Evolutionary conservation across 2,329 filamentous ascomycete genomes (phyloP).

Genomic region (Ophiostoma pallidulum): DNA sequence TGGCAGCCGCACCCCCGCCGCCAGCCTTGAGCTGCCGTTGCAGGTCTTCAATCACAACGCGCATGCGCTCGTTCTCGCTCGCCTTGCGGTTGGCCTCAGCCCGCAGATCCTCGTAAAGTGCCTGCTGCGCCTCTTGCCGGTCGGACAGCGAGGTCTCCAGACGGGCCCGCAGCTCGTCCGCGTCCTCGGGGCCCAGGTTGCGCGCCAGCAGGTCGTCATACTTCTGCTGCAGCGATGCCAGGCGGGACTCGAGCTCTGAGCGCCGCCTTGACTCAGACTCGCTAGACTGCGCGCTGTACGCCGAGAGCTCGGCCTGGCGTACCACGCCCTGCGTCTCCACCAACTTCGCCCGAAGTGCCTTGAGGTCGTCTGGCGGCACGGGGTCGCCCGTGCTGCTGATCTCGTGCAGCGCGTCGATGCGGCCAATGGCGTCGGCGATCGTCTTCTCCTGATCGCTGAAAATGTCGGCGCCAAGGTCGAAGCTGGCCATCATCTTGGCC

Average conservation of each 20-base stretch:
- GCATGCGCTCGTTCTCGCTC: constrained; percentile 74
- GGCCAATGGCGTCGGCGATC: constrained; percentile 74
- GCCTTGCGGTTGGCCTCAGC: constrained; percentile 66
- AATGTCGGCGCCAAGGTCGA: constrained; percentile 84
- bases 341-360: constrained; percentile 66
- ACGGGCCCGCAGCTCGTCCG: constrained; percentile 72
- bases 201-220: constrained; percentile 75
- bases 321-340: constrained; percentile 88
- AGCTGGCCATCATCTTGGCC: constrained; percentile 99
- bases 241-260: constrained; percentile 65
- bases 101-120: constrained; percentile 69
- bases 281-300: constrained; percentile 59
- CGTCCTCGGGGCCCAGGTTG: constrained; percentile 68
- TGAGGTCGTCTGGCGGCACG: constrained; percentile 72
- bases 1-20: constrained; percentile 31
- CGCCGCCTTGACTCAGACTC: constrained; percentile 58
- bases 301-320: constrained; percentile 79
- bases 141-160: constrained; percentile 68
- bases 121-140: constrained; percentile 62
- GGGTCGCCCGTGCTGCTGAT: constrained; percentile 67
- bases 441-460: constrained; percentile 88
- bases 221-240: constrained; percentile 66
- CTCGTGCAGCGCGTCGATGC: constrained; percentile 69
- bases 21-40: constrained; percentile 63
- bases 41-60: constrained; percentile 69